A percentile compares a stretch with the other conserved stretches of the same genome.
phyloP scores from a whole-genome alignment of 768 basidiomycete species.

The Botryobasidium botryosum region DNA sequence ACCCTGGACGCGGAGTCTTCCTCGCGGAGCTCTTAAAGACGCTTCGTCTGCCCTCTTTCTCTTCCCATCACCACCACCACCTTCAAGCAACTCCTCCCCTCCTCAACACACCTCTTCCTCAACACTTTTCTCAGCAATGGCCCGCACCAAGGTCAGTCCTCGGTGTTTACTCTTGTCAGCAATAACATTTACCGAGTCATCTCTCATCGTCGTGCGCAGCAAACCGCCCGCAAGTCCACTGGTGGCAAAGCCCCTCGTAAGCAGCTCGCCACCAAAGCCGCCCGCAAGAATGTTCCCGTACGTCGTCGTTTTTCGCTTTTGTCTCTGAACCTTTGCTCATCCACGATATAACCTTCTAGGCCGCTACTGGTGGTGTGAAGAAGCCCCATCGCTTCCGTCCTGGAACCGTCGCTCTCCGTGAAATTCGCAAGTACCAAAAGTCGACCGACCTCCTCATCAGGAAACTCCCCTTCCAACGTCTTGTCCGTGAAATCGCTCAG shows the following conservation, averaged over 20 bases:
- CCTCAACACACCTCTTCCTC: no score
- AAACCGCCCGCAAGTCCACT: slow-evolving; percentile 12
- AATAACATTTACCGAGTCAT: background rate
- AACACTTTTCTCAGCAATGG: no score
- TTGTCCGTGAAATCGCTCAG: slow-evolving; percentile 67
- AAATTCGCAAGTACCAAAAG: slow-evolving; percentile 38
- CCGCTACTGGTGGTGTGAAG: slow-evolving; percentile 23
- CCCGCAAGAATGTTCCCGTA: slow-evolving; percentile 24
- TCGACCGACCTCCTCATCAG: slow-evolving; percentile 47
- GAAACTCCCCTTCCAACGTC: slow-evolving; percentile 50
- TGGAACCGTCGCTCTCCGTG: slow-evolving; percentile 31
- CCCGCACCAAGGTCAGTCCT: slow-evolving; percentile 11
- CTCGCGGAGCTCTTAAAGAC: no score
- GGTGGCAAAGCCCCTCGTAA: slow-evolving; percentile 19
- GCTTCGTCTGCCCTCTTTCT: no score
- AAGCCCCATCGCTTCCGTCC: slow-evolving; percentile 28
- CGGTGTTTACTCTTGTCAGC: background rate
- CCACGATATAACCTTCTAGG: background rate
- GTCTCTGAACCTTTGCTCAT: slow-evolving; percentile 5
- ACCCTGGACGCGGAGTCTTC: no score
- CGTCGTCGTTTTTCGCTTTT: slow-evolving; percentile 1
- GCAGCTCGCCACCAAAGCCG: slow-evolving; percentile 32
- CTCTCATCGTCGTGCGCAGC: slow-evolving; percentile 3
- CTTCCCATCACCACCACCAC: slow-evolving; percentile 1
- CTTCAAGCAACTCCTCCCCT: background rate